Percentiles rank a stretch among this genome's conserved stretches.
Conservation (phyloP, 106 monocot species). For the Chionographis japonica region DNA sequence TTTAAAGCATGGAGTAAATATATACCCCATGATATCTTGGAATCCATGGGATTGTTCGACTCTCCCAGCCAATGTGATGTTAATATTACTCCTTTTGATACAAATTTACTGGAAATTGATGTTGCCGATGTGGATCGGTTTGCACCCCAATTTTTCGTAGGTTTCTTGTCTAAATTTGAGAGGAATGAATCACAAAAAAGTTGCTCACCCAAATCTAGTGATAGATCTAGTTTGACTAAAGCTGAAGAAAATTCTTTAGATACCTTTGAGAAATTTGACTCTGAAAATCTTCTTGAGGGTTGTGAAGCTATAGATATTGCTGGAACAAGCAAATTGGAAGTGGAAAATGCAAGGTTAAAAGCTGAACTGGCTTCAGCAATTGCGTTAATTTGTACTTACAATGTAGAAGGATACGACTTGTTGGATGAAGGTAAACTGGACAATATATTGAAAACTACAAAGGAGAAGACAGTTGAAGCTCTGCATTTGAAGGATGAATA, state of each 20-base stretch:
- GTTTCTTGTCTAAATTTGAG: conserved; percentile 34
- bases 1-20: conserved; percentile 62
- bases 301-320: conserved; percentile 57
- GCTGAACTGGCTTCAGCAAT: conserved; percentile 90
- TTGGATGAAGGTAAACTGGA: conserved; percentile 43
- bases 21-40: conserved; percentile 67
- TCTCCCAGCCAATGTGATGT: conserved; percentile 87
- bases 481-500: conserved; percentile 79
- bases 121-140: conserved; percentile 68
- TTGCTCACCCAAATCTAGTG: conserved; percentile 14
- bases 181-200: conserved; percentile 15
- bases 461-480: conserved; percentile 81
- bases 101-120: conserved; percentile 72
- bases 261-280: conserved; percentile 32
- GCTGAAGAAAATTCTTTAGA: conserved; percentile 33
- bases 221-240: conserved; percentile 29
- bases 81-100: conserved; percentile 78
- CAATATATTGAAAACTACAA: conserved; percentile 40
- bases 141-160: conserved; percentile 52
- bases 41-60: conserved; percentile 82
- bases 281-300: conserved; percentile 34
- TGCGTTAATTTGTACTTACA: conserved; percentile 63
- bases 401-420: conserved; percentile 64
- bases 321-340: conserved; percentile 93
- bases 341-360: conserved; percentile 89